Percentiles rank a stretch among this genome's conserved stretches.
phyloP scores from a whole-genome alignment of 331 rosid species.

The Cydonia oblonga region DNA sequence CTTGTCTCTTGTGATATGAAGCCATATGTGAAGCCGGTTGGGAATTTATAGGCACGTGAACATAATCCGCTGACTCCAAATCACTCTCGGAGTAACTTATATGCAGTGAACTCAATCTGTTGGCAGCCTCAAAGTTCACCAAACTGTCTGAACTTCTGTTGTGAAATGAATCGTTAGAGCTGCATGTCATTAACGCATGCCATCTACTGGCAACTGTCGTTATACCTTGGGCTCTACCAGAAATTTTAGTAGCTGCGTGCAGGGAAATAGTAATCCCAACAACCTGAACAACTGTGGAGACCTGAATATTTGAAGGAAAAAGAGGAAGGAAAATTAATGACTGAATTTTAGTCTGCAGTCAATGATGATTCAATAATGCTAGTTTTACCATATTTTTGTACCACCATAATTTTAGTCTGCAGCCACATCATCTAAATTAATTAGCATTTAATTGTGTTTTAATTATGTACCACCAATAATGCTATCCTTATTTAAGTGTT shows the following conservation, averaged over 20 bases:
- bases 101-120: constrained; percentile 28
- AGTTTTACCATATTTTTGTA: no score
- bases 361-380: neutral
- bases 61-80: constrained; percentile 45
- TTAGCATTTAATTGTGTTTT: no score
- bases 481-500: no score
- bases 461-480: no score
- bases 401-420: no score
- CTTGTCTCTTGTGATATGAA: constrained; percentile 37
- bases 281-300: constrained; percentile 72
- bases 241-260: constrained; percentile 75
- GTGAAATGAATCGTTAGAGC: constrained; percentile 38
- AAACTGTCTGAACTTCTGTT: constrained; percentile 28
- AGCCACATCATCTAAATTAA: no score
- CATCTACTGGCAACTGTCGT: constrained; percentile 69
- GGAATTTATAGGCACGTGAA: constrained; percentile 31
- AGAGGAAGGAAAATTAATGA: neutral
- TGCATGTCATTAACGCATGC: constrained; percentile 65
- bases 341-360: neutral
- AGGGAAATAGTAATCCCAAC: constrained; percentile 63
- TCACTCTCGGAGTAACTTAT: constrained; percentile 66
- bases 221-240: constrained; percentile 73
- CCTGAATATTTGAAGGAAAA: constrained; percentile 26
- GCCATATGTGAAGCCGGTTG: constrained; percentile 54
- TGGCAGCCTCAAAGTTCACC: constrained; percentile 33